A percentile compares a stretch with the other conserved stretches of the same genome.
phyloP scores from a whole-genome alignment of 129 eudicot genomes.

The Helianthus tuberosus region DNA sequence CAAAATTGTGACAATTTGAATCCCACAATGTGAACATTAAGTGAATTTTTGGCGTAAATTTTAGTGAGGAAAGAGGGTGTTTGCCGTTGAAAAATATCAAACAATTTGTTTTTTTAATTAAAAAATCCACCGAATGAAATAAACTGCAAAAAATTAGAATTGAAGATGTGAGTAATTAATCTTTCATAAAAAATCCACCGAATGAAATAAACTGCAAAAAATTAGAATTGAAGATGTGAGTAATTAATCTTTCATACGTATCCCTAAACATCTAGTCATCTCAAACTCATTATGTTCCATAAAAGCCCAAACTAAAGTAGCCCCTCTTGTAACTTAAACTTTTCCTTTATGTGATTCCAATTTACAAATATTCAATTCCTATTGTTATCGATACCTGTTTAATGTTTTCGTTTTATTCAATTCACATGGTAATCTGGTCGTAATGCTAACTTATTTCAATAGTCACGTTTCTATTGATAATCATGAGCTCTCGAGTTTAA shows the following conservation, averaged over 20 bases:
- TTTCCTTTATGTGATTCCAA: not conserved
- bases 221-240: not conserved
- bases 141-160: not conserved
- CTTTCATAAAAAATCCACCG: not conserved
- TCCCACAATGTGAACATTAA: too few relatives aligned
- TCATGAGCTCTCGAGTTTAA: not conserved
- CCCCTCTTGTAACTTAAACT: not conserved
- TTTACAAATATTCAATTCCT: not conserved
- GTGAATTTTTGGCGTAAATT: too few relatives aligned
- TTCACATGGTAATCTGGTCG: constrained; percentile 11
- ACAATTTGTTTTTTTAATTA: too few relatives aligned
- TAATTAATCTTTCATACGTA: not conserved
- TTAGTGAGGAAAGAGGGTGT: too few relatives aligned
- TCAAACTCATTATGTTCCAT: constrained; percentile 20
- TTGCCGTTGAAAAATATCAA: too few relatives aligned
- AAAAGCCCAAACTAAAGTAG: constrained; percentile 6
- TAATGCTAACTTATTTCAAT: not conserved
- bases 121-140: not conserved
- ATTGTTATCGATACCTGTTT: not conserved
- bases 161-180: not conserved
- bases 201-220: not conserved
- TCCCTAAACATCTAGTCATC: constrained; percentile 14
- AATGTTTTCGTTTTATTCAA: not conserved
- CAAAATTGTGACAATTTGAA: too few relatives aligned
- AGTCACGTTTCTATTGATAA: not conserved